Base-by-base conservation (phyloP, 2,329 filamentous ascomycete species). In the Aspergillus sp. region DNA sequence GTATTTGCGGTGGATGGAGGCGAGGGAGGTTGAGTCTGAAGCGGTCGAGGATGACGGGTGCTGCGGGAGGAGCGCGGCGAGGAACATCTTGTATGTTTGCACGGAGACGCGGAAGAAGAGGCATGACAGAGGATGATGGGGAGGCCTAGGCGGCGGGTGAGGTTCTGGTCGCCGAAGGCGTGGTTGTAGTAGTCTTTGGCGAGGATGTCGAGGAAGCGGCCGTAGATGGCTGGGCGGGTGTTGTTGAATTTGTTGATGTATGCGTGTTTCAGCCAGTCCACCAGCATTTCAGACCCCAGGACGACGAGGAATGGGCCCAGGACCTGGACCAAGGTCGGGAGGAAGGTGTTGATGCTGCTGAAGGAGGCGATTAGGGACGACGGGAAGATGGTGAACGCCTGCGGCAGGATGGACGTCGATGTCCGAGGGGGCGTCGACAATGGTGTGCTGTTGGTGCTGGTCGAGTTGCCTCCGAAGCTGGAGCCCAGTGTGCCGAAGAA, bases 211-310 rank as follows among this genome's bases (percentile, higher is more conserved):
- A 96, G 72, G 53, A 91, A 94, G 15, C 86, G 78, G 32, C 78
- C 75, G 57, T 98, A 98, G 35, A 98, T 82, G 5, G 74, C 76
- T 3, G 91, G 91, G 43, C 91, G 89, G 45, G 88, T 86, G 48
- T 93, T 94, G 68, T 98, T 98, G 67, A 98, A 98, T 55, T 98
- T 98, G 55, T 80, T 88, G 55, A 98, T 93, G 55, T 96, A 98
- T 14, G 86, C 86, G 54, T 98, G 93, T 59, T 98, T 98, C 57
- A 95, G 75, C 75, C 84, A 88, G 60, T 98, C 91, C 2, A 98
- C 91, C 6, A 94, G 65, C 80, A 95, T 95, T 62, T 98, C 91
- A 41, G 86, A 94, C 1, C 88, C 89, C 5, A 98, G 74, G 0
- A 98, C 93, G 5, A 98, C 78, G 8, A 98, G 64, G 47, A 98